Conservation (phyloP, 345 rosid genomes). For the Reutealis trisperma region DNA sequence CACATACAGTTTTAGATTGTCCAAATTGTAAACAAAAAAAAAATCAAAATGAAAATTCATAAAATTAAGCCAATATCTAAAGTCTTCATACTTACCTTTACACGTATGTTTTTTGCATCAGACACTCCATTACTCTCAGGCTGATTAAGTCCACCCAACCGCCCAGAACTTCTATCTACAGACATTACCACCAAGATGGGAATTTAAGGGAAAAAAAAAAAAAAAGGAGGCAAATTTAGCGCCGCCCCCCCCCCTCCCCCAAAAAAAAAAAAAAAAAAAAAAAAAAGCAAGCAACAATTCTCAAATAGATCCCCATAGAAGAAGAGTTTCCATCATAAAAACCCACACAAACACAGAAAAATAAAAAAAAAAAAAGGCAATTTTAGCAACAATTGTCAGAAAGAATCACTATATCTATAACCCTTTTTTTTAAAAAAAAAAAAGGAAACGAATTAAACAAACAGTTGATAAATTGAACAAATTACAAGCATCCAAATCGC, state of each 20-base stretch:
- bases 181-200: conserved; percentile 11
- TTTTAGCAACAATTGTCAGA: not conserved
- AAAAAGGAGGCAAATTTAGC: not conserved
- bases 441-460: not conserved
- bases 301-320: conserved; percentile 21
- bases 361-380: not conserved
- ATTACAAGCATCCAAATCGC: not conserved
- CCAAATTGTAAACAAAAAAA: not conserved
- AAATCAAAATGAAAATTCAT: not conserved
- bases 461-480: not conserved
- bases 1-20: not conserved
- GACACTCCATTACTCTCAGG: conserved; percentile 46
- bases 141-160: conserved; percentile 53
- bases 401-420: not conserved
- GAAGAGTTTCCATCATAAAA: not conserved
- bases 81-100: conserved; percentile 53
- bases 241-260: too few relatives aligned
- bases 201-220: not conserved
- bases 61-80: not conserved
- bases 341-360: not conserved
- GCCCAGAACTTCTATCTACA: conserved; percentile 69
- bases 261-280: conserved; percentile 6
- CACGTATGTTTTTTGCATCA: conserved; percentile 83
- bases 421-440: not conserved
- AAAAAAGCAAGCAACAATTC: conserved; percentile 15